Evolutionary conservation across 345 rosid genomes (phyloP), one percentile per base, ranked within the genome.

Genomic region (Syzygium aqueum): DNA sequence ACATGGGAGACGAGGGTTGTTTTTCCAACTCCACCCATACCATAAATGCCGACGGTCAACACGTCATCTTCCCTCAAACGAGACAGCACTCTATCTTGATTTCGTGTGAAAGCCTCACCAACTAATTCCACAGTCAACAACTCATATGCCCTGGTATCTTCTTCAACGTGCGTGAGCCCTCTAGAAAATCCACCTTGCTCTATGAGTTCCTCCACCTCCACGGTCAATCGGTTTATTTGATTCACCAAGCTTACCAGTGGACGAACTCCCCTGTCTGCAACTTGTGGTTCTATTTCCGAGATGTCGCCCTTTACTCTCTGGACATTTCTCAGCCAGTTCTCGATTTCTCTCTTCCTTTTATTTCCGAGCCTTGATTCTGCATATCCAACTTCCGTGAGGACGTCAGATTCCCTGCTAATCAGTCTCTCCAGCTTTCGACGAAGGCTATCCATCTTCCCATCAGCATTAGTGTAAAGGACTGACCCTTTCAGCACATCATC

Each of bases 261-360:
- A 57, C 0, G 2, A 57, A 57, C 63, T 57, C 28, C 0, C 63
- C 63, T 0, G 23, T 0, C 63, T 23, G 63, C 63, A 0, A 57
- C 63, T 57, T 0, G 63, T 23, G 63, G 63, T 23, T 57, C 63
- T 57, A 23, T 0, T 57, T 6, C 63, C 28, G 28, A 23, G 63
- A 57, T 57, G 28, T 10, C 28, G 63, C 10, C 63, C 63, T 0
- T 57, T 0, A 57, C 0, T 23, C 63, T 57, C 63, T 23, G 63
- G 63, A 57, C 0, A 56, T 56, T 56, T 57, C 3, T 25, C 63
- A 2, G 63, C 63, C 63, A 57, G 63, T 23, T 0, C 63, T 0
- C 63, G 25, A 57, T 14, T 57, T 57, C 63, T 57, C 63, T 57
- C 63, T 57, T 57, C 63, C 63, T 23, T 57, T 25, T 57, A 0